Evolutionary conservation across 2,329 filamentous ascomycete genomes (phyloP).

Genomic region (Incumbomyces delicatus): DNA sequence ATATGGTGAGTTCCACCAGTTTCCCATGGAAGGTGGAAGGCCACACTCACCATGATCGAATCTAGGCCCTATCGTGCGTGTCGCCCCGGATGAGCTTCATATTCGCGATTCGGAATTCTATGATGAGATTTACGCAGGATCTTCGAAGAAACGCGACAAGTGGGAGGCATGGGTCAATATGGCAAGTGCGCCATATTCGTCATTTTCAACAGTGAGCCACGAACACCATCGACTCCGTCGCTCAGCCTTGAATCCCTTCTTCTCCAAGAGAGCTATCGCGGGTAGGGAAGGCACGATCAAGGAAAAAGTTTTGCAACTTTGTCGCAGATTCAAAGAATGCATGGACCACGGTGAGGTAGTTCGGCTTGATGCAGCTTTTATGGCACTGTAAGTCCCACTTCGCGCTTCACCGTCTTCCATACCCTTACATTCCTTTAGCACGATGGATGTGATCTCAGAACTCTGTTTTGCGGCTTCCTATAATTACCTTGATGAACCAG

Average conservation of each 20-base stretch:
- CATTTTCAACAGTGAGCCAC: slow-evolving; percentile 29
- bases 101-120: slow-evolving; percentile 17
- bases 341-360: not conserved
- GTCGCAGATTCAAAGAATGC: slow-evolving; percentile 1
- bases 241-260: slow-evolving; percentile 34
- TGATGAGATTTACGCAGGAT: slow-evolving; percentile 12
- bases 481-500: not conserved
- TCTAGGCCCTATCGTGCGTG: slow-evolving; percentile 14
- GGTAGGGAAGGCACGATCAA: not conserved
- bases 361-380: not conserved
- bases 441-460: slow-evolving; percentile 2
- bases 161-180: slow-evolving; percentile 8
- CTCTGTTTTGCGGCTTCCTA: not conserved
- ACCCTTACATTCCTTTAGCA: not conserved
- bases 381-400: not conserved
- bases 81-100: slow-evolving; percentile 17
- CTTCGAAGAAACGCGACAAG: slow-evolving; percentile 10
- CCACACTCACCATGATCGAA: not conserved
- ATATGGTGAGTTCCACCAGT: slow-evolving; percentile 24
- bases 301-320: slow-evolving; percentile 2
- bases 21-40: not conserved
- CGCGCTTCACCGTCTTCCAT: not conserved
- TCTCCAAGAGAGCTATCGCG: slow-evolving; percentile 31
- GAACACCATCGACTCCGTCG: slow-evolving; percentile 35
- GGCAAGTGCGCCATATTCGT: not conserved